phyloP scores from a whole-genome alignment of 495 filamentous ascomycete species.

The Penicillium angulare region DNA sequence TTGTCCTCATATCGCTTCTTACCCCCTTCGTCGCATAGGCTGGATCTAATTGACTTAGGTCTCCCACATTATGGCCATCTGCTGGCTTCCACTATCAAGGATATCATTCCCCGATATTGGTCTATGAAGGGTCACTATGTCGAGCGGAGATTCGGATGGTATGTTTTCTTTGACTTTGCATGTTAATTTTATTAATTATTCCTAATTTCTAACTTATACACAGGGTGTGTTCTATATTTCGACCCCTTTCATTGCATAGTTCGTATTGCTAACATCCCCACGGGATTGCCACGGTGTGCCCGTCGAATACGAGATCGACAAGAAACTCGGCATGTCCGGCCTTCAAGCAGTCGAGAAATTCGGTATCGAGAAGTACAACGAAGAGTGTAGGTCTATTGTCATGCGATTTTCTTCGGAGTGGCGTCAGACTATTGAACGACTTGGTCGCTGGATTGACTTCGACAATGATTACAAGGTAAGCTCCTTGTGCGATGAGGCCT shows the following conservation, averaged over 20 bases:
- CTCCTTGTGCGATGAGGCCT: neutral
- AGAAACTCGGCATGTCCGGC: conserved; percentile 88
- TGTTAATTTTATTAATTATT: neutral
- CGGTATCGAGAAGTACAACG: conserved; percentile 90
- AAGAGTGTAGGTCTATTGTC: conserved; percentile 88
- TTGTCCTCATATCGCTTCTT: neutral
- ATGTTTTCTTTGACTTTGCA: neutral
- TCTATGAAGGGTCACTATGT: conserved; percentile 95
- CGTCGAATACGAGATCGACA: conserved; percentile 98
- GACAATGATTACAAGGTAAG: conserved; percentile 94
- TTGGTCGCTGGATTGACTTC: conserved; percentile 98
- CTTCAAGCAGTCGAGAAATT: conserved; percentile 83
- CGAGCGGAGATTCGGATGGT: conserved; percentile 61
- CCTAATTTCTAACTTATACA: neutral
- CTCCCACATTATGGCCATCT: conserved; percentile 96
- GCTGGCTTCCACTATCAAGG: conserved; percentile 94
- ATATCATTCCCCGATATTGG: conserved; percentile 96
- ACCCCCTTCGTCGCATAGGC: neutral
- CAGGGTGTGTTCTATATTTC: neutral
- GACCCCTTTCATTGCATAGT: neutral
- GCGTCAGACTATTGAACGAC: conserved; percentile 81
- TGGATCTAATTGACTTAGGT: neutral
- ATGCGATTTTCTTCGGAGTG: conserved; percentile 91
- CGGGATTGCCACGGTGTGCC: conserved; percentile 93
- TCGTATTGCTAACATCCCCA: neutral